Evolutionary conservation across 1,284 basidiomycete genomes (phyloP).

Genomic region (Cryptococcus sp.): DNA sequence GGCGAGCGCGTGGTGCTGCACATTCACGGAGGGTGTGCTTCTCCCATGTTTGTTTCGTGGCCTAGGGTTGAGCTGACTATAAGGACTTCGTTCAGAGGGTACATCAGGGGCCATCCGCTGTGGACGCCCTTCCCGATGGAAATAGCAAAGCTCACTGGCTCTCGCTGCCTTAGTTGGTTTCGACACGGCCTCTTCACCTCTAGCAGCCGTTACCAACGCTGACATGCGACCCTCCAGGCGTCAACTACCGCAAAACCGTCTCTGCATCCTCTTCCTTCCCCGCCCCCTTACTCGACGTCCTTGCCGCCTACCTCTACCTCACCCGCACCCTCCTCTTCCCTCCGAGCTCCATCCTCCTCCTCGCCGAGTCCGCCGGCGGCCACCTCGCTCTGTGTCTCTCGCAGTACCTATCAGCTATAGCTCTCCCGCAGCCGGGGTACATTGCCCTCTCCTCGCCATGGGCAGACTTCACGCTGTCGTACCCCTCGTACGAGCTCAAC

Average conservation of each 20-base stretch:
- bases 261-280: conserved; percentile 53
- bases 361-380: conserved; percentile 65
- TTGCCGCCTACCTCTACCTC: conserved; percentile 62
- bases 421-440: conserved; percentile 54
- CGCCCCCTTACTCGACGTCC: conserved; percentile 58
- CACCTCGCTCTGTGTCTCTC: conserved; percentile 57
- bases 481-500: conserved; percentile 16
- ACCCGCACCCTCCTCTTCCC: conserved; percentile 48
- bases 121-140: conserved; percentile 17
- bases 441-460: conserved; percentile 59
- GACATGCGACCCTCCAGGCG: conserved; percentile 5
- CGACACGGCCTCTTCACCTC: background rate
- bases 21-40: conserved; percentile 31
- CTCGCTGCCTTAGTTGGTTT: conserved; percentile 18
- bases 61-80: background rate
- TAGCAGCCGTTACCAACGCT: background rate
- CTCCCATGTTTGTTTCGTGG: background rate
- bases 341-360: conserved; percentile 57
- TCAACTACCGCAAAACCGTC: conserved; percentile 26
- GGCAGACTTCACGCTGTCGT: conserved; percentile 52
- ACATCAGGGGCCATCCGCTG: conserved; percentile 27
- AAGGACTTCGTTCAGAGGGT: conserved; percentile 11
- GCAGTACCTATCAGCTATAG: conserved; percentile 24
- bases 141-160: conserved; percentile 11
- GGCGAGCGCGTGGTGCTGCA: conserved; percentile 32